Evolutionary conservation across 1,139 yeast species (phyloP), one percentile per base, ranked within the genome.

Genomic region (Saccharomyces hybrid): DNA sequence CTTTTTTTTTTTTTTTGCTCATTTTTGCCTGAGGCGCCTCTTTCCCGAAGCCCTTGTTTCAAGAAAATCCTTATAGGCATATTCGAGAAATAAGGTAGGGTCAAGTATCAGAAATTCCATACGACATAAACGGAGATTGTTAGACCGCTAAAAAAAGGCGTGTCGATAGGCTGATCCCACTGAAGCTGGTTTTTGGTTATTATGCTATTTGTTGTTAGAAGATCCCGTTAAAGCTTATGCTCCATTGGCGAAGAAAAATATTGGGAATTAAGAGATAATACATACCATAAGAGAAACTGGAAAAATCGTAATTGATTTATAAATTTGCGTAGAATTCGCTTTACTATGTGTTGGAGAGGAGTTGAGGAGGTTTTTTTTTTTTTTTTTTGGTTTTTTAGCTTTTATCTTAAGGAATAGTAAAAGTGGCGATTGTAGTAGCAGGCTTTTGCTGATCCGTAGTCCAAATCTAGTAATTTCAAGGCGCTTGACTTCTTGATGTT

Each of bases 41-140:
- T 38, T 38, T 38, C n/a, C 44, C 44, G 44, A 38, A 38, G 44
- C 44, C 44, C 44, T 38, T 38, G 44, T 38, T 38, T 38, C 44
- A 38, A 16, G 44, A 38, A 20, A 16, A 38, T 38, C 44, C 44
- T 9, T 16, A 20, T 38, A 38, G 44, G 44, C 25, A 5, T 9
- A 38, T 38, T 38, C 44, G 25, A 38, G 44, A 38, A 38, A 38
- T 38, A 38, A 38, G 44, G 26, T 38, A 38, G 44, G 44, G 44
- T 9, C 44, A 16, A 20, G 25, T 38, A 2, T 16, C n/a, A 4
- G 13, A 20, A 38, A 38, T 4, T 38, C 44, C 44, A 16, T 20
- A 13, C 44, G 25, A 38, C 20, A 38, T 20, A 38, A 16, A 16
- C 23, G n/a, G 25, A 20, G 44, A 38, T 38, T 11, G 20, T 11